Conservation (phyloP, 768 basidiomycete species). For the Calocybe cyanea region DNA sequence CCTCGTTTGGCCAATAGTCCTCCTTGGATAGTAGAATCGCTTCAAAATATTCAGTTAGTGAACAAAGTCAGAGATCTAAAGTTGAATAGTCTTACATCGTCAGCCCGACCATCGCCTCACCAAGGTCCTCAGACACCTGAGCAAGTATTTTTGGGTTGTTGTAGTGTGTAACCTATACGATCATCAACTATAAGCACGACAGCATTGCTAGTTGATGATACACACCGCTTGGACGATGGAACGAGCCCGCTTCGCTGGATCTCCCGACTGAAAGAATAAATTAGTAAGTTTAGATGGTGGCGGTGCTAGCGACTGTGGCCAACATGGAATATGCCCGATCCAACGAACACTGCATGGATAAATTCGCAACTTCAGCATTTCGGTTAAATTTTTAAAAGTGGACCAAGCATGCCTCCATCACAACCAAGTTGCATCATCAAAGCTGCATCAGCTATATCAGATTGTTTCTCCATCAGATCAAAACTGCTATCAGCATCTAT, state of each 20-base stretch:
- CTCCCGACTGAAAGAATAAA: slow-evolving; percentile 73
- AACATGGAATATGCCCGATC: slow-evolving; percentile 95
- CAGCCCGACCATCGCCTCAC: slow-evolving; percentile 91
- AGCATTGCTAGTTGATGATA: slow-evolving; percentile 3
- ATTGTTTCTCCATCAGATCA: not conserved
- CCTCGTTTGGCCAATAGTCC: slow-evolving; percentile 69
- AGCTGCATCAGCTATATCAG: slow-evolving; percentile 79
- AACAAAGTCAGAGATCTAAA: slow-evolving; percentile 1
- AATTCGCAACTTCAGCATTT: no score
- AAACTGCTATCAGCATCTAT: no score
- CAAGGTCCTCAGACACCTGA: slow-evolving; percentile 85
- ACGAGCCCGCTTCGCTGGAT: slow-evolving; percentile 89
- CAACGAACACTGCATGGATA: slow-evolving; percentile 77
- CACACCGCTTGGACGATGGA: slow-evolving; percentile 94
- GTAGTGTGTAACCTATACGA: slow-evolving; percentile 80
- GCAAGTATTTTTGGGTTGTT: slow-evolving; percentile 92
- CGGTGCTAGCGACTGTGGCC: slow-evolving; percentile 22
- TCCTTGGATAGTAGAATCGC: slow-evolving; percentile 65
- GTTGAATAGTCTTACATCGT: slow-evolving; percentile 61
- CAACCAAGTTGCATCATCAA: slow-evolving; percentile 99
- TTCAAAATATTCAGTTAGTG: slow-evolving; percentile 22
- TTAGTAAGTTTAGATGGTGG: not conserved
- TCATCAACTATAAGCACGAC: not conserved
- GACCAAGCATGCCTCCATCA: slow-evolving; percentile 71
- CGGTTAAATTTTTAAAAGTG: no score